phyloP scores from a whole-genome alignment of 345 rosid genomes.

The Eucalyptus cloeziana region DNA sequence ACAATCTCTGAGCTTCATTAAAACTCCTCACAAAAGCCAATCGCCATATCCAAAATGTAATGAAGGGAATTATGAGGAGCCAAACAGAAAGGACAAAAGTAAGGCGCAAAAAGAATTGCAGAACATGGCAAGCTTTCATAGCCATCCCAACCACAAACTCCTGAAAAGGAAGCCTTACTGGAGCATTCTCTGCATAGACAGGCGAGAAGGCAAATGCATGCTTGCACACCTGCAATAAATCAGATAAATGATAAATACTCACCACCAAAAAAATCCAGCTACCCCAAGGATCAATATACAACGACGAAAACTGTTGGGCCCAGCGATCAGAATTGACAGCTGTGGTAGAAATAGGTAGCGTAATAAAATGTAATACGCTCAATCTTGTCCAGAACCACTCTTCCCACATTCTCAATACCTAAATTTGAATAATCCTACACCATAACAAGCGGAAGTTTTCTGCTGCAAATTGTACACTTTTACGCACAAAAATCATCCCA shows the following conservation, averaged over 20 bases:
- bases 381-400: neutral
- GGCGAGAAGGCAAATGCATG: conserved; percentile 96
- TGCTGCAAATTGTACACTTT: neutral
- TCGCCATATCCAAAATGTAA: conserved; percentile 96
- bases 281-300: neutral
- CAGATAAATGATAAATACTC: neutral
- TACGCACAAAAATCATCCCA: neutral
- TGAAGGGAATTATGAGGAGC: conserved; percentile 93
- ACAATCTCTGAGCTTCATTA: conserved; percentile 86
- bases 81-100: conserved; percentile 93
- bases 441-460: neutral
- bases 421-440: neutral
- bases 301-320: neutral
- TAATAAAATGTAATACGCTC: neutral
- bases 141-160: conserved; percentile 93
- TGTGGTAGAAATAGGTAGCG: neutral
- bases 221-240: conserved; percentile 70
- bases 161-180: conserved; percentile 96
- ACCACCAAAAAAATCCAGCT: neutral
- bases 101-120: conserved; percentile 88
- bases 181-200: conserved; percentile 95
- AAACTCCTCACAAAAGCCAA: conserved; percentile 90
- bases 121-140: conserved; percentile 89
- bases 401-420: neutral
- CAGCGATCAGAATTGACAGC: neutral